Conservation (phyloP, 345 rosid genomes). For the Heritiera littoralis region DNA sequence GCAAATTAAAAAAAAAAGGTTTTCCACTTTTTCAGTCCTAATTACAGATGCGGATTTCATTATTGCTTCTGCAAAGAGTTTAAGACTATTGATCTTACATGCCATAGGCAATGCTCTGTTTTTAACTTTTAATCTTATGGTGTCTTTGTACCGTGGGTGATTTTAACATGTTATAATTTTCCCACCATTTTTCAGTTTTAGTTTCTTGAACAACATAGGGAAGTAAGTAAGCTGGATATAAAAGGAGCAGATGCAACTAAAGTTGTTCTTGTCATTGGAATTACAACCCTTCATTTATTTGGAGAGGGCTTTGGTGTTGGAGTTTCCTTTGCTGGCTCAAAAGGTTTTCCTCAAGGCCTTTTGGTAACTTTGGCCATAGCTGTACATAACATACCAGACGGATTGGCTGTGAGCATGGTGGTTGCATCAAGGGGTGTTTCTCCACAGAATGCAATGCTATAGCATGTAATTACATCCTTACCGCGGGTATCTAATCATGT, state of each 20-base stretch:
- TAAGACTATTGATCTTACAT: background rate
- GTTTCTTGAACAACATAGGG: constrained; percentile 95
- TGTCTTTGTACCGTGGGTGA: background rate
- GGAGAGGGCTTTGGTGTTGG: constrained; percentile 99
- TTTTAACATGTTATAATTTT: constrained; percentile 7
- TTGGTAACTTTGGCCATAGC: constrained; percentile 96
- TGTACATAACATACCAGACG: constrained; percentile 98
- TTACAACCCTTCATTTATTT: constrained; percentile 99
- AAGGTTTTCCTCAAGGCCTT: constrained; percentile 96
- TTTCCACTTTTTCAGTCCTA: background rate
- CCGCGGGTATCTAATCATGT: constrained; percentile 68
- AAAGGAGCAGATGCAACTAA: constrained; percentile 96
- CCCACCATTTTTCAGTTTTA: constrained; percentile 36
- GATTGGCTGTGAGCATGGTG: constrained; percentile 99
- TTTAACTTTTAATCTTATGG: background rate
- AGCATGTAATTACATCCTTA: constrained; percentile 96
- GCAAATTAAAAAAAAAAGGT: background rate
- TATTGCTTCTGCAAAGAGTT: background rate
- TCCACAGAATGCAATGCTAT: constrained; percentile 97
- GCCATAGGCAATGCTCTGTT: background rate
- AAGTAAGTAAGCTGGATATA: constrained; percentile 97
- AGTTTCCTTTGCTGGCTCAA: constrained; percentile 98
- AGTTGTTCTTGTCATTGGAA: constrained; percentile 94
- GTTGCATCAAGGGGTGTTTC: constrained; percentile 98
- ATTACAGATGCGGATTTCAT: background rate